Conservation (phyloP, 768 basidiomycete genomes). For the Mycena pura region DNA sequence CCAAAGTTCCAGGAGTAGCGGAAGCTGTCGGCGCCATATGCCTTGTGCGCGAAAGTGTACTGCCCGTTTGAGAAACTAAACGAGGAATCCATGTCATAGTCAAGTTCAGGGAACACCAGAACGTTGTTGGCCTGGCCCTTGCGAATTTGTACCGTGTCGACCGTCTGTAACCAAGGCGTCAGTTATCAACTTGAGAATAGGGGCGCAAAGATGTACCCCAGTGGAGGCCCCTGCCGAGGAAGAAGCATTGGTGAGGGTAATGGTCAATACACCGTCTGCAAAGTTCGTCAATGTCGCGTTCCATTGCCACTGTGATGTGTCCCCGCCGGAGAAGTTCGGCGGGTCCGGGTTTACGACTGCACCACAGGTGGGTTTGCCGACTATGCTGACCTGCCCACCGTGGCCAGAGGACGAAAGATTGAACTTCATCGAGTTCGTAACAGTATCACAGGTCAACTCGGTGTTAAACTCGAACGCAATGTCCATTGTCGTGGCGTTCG, state of each 20-base stretch:
- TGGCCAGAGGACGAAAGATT: slow-evolving; percentile 74
- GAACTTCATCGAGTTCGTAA: slow-evolving; percentile 69
- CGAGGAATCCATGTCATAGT: slow-evolving; percentile 68
- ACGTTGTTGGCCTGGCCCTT: slow-evolving; percentile 79
- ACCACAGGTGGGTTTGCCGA: slow-evolving; percentile 58
- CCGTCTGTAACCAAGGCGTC: slow-evolving; percentile 45
- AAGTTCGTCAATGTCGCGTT: slow-evolving; percentile 75
- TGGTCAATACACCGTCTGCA: slow-evolving; percentile 82
- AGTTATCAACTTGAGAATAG: slow-evolving; percentile 8
- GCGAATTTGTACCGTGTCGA: slow-evolving; percentile 80
- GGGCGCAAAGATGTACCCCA: slow-evolving; percentile 52
- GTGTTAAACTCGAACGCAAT: slow-evolving; percentile 82
- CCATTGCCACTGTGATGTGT: slow-evolving; percentile 74
- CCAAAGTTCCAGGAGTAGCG: slow-evolving; percentile 90
- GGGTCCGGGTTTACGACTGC: slow-evolving; percentile 55
- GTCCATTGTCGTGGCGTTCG: slow-evolving; percentile 64
- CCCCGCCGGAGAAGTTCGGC: slow-evolving; percentile 58
- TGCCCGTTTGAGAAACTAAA: slow-evolving; percentile 65
- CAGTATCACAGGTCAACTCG: slow-evolving; percentile 73
- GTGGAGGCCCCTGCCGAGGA: slow-evolving; percentile 54
- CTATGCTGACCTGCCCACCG: slow-evolving; percentile 60
- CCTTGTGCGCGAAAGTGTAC: slow-evolving; percentile 82
- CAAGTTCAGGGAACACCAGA: slow-evolving; percentile 85
- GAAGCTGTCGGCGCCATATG: slow-evolving; percentile 86
- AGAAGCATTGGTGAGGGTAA: slow-evolving; percentile 66